Conservation (phyloP, 148 eudicot genomes). For the Salicornia ramosissima region DNA sequence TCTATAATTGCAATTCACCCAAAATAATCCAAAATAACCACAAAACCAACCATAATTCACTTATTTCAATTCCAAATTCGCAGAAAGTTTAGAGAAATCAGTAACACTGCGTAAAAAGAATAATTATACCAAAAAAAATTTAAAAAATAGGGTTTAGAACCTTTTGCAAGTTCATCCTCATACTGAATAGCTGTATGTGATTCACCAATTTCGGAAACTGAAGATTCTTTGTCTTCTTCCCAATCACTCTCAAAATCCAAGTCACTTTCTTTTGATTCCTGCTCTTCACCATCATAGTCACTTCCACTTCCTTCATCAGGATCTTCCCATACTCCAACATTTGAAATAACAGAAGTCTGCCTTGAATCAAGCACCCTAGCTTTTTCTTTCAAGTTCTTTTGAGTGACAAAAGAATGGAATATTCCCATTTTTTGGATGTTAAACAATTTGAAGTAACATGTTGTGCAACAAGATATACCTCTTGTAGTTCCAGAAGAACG, state of each 20-base stretch:
- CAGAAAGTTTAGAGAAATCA: not conserved
- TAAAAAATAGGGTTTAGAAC: conserved; percentile 23
- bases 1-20: no score
- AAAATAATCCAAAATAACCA: no score
- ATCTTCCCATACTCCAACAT: conserved; percentile 60
- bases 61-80: not conserved
- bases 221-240: conserved; percentile 51
- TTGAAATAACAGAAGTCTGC: conserved; percentile 7
- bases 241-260: conserved; percentile 80
- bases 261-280: conserved; percentile 53
- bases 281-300: conserved; percentile 50
- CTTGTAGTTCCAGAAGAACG: conserved; percentile 13
- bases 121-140: not conserved
- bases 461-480: not conserved
- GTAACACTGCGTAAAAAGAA: not conserved
- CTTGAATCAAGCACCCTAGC: conserved; percentile 9
- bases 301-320: conserved; percentile 80
- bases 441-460: conserved; percentile 1
- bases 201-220: conserved; percentile 22
- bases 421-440: conserved; percentile 1
- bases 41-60: no score
- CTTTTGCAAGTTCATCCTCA: conserved; percentile 58
- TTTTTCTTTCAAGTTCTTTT: conserved; percentile 6
- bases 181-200: conserved; percentile 26
- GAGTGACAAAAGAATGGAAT: not conserved